A percentile compares a stretch with the other conserved stretches of the same genome.
phyloP scores from a whole-genome alignment of 2,329 filamentous ascomycete species.

The Pseudocercospora pini-densiflorae region DNA sequence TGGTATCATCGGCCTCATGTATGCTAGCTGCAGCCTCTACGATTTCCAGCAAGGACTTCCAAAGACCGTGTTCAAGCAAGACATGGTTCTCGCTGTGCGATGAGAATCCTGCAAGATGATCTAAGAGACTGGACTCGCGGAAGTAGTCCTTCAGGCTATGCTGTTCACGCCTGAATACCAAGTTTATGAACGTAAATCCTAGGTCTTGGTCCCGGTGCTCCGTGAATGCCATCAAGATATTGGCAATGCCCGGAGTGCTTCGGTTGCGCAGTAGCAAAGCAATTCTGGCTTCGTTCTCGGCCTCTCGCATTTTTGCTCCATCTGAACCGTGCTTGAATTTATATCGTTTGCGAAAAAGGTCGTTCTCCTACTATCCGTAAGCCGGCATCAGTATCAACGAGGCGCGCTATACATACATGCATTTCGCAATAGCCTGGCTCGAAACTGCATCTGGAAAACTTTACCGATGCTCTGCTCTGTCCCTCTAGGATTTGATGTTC shows the following conservation, averaged over 20 bases:
- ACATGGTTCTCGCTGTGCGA: background rate
- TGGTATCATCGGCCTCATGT: conserved; percentile 6
- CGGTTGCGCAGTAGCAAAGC: conserved; percentile 8
- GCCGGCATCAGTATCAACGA: background rate
- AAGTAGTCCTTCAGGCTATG: conserved; percentile 15
- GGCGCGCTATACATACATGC: background rate
- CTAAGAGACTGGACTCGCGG: background rate
- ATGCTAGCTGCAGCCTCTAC: conserved; percentile 14
- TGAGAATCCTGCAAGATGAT: conserved; percentile 1
- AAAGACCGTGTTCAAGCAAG: conserved; percentile 13
- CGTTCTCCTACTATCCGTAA: background rate
- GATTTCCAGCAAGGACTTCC: conserved; percentile 8
- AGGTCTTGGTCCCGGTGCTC: conserved; percentile 2
- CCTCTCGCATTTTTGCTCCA: background rate
- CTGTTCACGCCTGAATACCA: conserved; percentile 11
- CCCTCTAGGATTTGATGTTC: conserved; percentile 7
- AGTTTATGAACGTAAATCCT: conserved; percentile 3
- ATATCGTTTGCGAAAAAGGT: conserved; percentile 11
- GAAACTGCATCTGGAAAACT: conserved; percentile 10
- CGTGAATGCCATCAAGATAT: conserved; percentile 8
- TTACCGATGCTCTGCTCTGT: background rate
- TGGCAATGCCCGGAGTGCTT: conserved; percentile 1
- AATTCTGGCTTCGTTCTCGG: conserved; percentile 10
- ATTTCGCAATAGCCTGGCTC: conserved; percentile 8
- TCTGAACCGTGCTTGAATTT: background rate